Conservation (phyloP, 2,329 filamentous ascomycete genomes). For the Diaporthe citri region DNA sequence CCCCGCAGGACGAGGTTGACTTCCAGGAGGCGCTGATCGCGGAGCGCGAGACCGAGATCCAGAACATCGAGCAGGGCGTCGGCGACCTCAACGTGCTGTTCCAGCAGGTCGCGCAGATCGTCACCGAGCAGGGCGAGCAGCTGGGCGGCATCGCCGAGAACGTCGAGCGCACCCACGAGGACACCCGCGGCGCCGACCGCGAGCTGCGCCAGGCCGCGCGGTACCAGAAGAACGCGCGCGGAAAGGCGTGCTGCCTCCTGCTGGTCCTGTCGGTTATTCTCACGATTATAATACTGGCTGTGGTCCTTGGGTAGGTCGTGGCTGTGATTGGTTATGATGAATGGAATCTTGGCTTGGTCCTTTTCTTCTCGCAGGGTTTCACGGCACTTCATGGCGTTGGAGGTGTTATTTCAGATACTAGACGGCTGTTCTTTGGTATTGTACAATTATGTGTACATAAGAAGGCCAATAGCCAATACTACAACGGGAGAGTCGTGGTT, state of each 20-base stretch:
- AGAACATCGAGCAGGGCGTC: conserved; percentile 96
- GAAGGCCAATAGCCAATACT: conserved; percentile 2
- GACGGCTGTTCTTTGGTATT: neutral
- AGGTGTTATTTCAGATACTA: neutral
- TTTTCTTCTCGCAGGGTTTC: conserved; percentile 25
- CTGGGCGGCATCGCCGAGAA: conserved; percentile 91
- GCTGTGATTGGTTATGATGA: conserved; percentile 30
- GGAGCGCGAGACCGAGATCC: conserved; percentile 96
- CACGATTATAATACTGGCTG: conserved; percentile 89
- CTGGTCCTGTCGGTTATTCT: conserved; percentile 90
- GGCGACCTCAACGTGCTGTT: conserved; percentile 97
- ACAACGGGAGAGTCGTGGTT: neutral
- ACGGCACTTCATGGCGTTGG: conserved; percentile 2
- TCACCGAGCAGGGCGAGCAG: conserved; percentile 91
- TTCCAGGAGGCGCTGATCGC: conserved; percentile 97
- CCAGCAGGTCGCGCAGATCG: conserved; percentile 97
- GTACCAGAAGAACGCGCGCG: conserved; percentile 95
- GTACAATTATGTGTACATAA: conserved; percentile 25
- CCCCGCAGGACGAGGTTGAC: conserved; percentile 93
- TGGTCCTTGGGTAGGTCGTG: conserved; percentile 74
- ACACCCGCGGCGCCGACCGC: conserved; percentile 86
- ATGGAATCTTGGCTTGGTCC: conserved; percentile 14
- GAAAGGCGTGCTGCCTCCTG: conserved; percentile 93
- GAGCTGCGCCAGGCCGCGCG: conserved; percentile 88
- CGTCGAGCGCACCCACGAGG: conserved; percentile 83